Evolutionary conservation across 768 basidiomycete species (phyloP).

Genomic region (Lactarius indigo): DNA sequence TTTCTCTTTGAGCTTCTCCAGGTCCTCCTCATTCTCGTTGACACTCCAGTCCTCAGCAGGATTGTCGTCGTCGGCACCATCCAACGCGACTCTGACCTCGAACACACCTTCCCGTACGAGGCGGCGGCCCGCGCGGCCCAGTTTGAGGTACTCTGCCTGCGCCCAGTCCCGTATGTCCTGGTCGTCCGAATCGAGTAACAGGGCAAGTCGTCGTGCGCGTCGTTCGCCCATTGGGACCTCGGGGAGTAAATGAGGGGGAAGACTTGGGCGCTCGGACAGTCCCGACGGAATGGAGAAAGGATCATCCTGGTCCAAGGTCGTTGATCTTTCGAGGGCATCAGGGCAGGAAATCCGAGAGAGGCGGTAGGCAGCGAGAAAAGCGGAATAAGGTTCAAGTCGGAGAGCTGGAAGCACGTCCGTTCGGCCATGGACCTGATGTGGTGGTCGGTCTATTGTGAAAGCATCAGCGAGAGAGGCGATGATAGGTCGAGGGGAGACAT

Average conservation of each 20-base stretch:
- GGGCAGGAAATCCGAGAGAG: conserved; percentile 22
- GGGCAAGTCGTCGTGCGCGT: conserved; percentile 23
- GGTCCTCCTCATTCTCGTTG: conserved; percentile 21
- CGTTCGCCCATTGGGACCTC: conserved; percentile 12
- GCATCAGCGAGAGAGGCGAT: not conserved
- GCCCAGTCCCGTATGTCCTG: conserved; percentile 25
- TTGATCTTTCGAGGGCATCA: conserved; percentile 13
- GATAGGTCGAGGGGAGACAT: not conserved
- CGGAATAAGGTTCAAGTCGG: conserved; percentile 25
- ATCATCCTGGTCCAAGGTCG: conserved; percentile 6
- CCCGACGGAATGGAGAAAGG: conserved; percentile 9
- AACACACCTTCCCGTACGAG: conserved; percentile 26
- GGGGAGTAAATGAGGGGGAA: conserved; percentile 23
- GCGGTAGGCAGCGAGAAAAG: conserved; percentile 26
- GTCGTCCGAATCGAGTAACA: conserved; percentile 25
- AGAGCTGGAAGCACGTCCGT: conserved; percentile 27
- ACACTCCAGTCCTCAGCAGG: conserved; percentile 15
- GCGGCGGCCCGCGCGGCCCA: conserved; percentile 15
- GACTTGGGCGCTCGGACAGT: conserved; percentile 2
- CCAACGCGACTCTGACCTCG: conserved; percentile 16
- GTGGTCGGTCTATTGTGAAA: conserved; percentile 16
- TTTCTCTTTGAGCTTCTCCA: conserved; percentile 21
- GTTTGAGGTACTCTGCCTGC: conserved; percentile 26
- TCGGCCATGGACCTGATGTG: conserved; percentile 24
- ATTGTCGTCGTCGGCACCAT: conserved; percentile 17